phyloP scores from a whole-genome alignment of 1,284 basidiomycete species.

The Boletus calvinii region DNA sequence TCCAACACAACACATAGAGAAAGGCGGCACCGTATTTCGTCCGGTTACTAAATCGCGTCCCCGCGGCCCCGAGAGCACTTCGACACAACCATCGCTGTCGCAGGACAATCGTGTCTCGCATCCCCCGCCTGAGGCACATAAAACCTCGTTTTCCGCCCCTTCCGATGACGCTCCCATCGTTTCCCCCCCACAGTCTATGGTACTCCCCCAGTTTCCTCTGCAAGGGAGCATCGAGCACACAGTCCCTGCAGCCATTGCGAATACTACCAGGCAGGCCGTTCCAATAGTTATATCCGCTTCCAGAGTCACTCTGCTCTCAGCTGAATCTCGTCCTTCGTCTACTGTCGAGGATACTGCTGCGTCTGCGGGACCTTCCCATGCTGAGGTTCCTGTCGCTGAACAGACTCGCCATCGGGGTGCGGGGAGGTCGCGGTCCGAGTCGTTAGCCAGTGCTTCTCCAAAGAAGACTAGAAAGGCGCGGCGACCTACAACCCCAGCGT shows the following conservation, averaged over 20 bases:
- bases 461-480: conserved; percentile 32
- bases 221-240: conserved; percentile 4
- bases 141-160: not conserved
- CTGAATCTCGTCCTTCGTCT: not conserved
- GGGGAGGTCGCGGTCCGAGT: conserved; percentile 18
- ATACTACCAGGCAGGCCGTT: conserved; percentile 11
- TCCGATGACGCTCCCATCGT: not conserved
- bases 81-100: conserved; percentile 39
- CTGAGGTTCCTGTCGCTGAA: conserved; percentile 8
- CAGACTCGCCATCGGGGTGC: conserved; percentile 5
- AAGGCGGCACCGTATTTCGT: conserved; percentile 66
- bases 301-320: conserved; percentile 1
- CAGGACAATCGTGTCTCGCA: conserved; percentile 28
- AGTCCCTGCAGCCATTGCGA: not conserved
- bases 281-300: conserved; percentile 28
- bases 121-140: conserved; percentile 9
- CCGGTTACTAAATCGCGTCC: conserved; percentile 59
- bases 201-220: conserved; percentile 16
- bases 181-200: conserved; percentile 24
- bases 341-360: conserved; percentile 3
- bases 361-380: not conserved
- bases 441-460: conserved; percentile 7
- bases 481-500: conserved; percentile 49
- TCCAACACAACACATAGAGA: conserved; percentile 47
- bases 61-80: conserved; percentile 27